A percentile compares a stretch with the other conserved stretches of the same genome.
Conservation (phyloP, 371 early-diverging fungal genomes). For the Syncephalastrum sp. region DNA sequence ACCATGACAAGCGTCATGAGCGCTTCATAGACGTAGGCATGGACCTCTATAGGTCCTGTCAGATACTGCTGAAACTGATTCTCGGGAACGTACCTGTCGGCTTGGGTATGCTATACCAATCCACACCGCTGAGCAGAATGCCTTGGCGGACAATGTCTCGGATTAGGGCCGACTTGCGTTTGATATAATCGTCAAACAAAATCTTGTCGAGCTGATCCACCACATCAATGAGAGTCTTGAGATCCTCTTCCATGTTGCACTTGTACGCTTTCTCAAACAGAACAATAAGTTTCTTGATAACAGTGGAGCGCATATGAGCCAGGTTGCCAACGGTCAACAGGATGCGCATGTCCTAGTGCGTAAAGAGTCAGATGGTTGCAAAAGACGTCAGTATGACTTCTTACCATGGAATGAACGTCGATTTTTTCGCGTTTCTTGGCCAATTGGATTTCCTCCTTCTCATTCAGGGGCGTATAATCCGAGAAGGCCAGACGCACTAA, state of each 20-base stretch:
- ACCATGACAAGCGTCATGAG: constrained; percentile 86
- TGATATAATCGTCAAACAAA: constrained; percentile 81
- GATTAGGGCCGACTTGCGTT: constrained; percentile 68
- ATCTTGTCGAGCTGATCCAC: constrained; percentile 74
- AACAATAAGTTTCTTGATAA: constrained; percentile 73
- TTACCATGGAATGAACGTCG: constrained; percentile 46
- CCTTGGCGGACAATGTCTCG: constrained; percentile 73
- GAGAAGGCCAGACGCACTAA: constrained; percentile 64
- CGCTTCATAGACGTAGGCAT: constrained; percentile 86
- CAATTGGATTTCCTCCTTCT: constrained; percentile 35
- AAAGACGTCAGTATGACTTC: constrained; percentile 1
- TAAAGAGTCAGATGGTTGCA: constrained; percentile 12
- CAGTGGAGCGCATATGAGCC: constrained; percentile 62
- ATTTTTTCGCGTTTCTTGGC: constrained; percentile 41
- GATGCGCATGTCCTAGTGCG: constrained; percentile 61
- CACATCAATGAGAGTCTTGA: constrained; percentile 61
- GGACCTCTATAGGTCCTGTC: constrained; percentile 60
- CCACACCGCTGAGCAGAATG: constrained; percentile 80
- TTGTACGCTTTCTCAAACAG: constrained; percentile 70
- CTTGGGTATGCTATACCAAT: constrained; percentile 76
- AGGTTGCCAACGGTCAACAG: constrained; percentile 83
- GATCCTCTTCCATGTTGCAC: constrained; percentile 62
- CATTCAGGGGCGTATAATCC: constrained; percentile 46
- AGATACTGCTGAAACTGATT: background rate
- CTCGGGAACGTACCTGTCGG: constrained; percentile 60